A percentile compares a stretch with the other conserved stretches of the same genome.
These are phyloP conservation scores for Termitomyces titanicus DNA, from an alignment of 768 basidiomycete genomes.

Conservation along the genomic window DNA sequence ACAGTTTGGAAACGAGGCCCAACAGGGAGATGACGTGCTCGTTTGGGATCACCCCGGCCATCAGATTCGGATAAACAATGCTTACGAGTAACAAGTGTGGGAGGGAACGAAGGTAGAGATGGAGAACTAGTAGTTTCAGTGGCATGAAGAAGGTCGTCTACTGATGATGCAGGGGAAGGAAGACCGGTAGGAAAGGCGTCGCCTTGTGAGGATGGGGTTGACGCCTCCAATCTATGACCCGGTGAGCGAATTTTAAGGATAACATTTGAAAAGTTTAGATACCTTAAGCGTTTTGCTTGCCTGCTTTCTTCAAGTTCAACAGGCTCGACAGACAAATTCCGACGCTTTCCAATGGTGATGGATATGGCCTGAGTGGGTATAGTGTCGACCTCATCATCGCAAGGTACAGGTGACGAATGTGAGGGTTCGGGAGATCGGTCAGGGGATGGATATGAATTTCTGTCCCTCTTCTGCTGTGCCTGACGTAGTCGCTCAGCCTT, in stretches of 20 bases:
- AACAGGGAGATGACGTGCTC: conserved; percentile 16
- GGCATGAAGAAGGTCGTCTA: not conserved
- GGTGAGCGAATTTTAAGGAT: not conserved
- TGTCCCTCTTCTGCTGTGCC: not conserved
- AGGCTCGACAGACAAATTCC: not conserved
- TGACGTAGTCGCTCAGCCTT: conserved; percentile 4
- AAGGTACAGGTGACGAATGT: not conserved
- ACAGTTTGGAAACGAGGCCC: conserved; percentile 20
- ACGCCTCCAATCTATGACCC: not conserved
- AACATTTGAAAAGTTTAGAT: not conserved
- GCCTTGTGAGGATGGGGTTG: not conserved
- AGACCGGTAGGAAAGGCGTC: not conserved
- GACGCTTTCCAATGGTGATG: conserved; percentile 8
- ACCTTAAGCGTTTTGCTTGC: conserved; percentile 17
- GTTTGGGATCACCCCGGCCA: conserved; percentile 18
- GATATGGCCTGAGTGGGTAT: not conserved
- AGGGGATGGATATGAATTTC: conserved; percentile 15
- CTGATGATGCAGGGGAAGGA: conserved; percentile 12
- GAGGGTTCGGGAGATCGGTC: conserved; percentile 10
- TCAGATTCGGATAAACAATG: conserved; percentile 34
- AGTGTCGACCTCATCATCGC: not conserved
- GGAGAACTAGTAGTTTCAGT: not conserved
- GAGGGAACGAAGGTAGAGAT: not conserved
- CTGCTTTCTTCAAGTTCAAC: not conserved
- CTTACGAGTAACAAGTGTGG: conserved; percentile 24